phyloP scores from a whole-genome alignment of 75 land plant species.

The Pinus tabuliformis region DNA sequence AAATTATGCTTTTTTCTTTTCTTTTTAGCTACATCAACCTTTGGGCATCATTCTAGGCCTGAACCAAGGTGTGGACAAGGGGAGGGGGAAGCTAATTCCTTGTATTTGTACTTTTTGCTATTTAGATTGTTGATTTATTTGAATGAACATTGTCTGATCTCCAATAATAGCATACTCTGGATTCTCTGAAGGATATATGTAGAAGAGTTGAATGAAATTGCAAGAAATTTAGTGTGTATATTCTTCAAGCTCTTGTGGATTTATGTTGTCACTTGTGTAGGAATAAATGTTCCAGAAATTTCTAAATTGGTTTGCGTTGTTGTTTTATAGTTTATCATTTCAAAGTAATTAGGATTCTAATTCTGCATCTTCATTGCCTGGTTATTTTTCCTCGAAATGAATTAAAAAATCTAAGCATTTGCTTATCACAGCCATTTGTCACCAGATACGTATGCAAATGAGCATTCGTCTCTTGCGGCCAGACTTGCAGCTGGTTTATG shows the following conservation, averaged over 20 bases:
- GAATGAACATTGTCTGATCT: neutral
- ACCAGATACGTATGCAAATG: slow-evolving; percentile 92
- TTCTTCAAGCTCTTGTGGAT: neutral
- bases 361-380: too few species aligned
- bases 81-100: too few species aligned
- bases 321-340: neutral
- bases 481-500: slow-evolving; percentile 98
- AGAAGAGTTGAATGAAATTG: neutral
- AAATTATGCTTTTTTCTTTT: too few species aligned
- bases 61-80: too few species aligned
- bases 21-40: too few species aligned
- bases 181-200: neutral
- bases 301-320: neutral
- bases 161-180: neutral
- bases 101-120: too few species aligned
- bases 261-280: neutral
- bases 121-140: too few species aligned
- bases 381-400: too few species aligned
- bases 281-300: neutral
- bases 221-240: neutral
- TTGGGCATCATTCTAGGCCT: too few species aligned
- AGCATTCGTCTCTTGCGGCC: slow-evolving; percentile 89
- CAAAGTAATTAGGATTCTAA: neutral
- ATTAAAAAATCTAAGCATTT: neutral
- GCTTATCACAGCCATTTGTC: slow-evolving; percentile 65